Percentiles rank a stretch among this genome's conserved stretches.
Evolutionary conservation across 805 yeast genomes (phyloP).

Genomic region (Pichia cabralensis): DNA sequence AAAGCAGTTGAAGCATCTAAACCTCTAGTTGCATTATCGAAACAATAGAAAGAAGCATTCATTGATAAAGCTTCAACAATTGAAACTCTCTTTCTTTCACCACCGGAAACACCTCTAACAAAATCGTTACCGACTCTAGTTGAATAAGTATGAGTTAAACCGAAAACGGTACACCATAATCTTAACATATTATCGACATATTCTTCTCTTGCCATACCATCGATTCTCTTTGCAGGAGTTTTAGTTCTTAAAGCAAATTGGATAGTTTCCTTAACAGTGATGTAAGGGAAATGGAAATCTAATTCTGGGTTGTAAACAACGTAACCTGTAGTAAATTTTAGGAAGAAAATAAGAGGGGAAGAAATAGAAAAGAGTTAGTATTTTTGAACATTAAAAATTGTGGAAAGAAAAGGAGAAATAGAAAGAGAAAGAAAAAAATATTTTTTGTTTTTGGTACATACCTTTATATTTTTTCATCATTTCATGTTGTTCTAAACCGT

Average conservation of each 20-base stretch:
- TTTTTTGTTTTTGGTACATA: constrained; percentile 1
- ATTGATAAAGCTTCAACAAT: constrained; percentile 52
- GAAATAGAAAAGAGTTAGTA: constrained; percentile 8
- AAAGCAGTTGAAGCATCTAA: constrained; percentile 64
- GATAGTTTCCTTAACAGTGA: constrained; percentile 66
- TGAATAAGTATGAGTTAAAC: constrained; percentile 47
- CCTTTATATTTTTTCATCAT: constrained; percentile 49
- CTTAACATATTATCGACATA: constrained; percentile 35
- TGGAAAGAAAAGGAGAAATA: background rate
- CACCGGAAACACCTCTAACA: constrained; percentile 62
- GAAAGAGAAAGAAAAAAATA: background rate
- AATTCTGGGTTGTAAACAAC: constrained; percentile 50
- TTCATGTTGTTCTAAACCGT: constrained; percentile 49
- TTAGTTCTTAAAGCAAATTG: constrained; percentile 60
- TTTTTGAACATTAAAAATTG: background rate
- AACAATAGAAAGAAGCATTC: constrained; percentile 47
- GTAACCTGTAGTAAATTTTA: constrained; percentile 31
- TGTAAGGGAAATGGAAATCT: constrained; percentile 68
- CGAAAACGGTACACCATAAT: constrained; percentile 44
- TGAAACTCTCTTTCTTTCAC: constrained; percentile 64
- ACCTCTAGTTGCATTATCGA: constrained; percentile 66
- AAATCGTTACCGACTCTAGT: constrained; percentile 60
- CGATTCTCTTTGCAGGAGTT: constrained; percentile 45
- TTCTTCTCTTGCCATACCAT: constrained; percentile 30
- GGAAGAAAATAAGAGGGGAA: background rate